phyloP scores from a whole-genome alignment of 345 rosid species.

The Cardamine resedifolia region DNA sequence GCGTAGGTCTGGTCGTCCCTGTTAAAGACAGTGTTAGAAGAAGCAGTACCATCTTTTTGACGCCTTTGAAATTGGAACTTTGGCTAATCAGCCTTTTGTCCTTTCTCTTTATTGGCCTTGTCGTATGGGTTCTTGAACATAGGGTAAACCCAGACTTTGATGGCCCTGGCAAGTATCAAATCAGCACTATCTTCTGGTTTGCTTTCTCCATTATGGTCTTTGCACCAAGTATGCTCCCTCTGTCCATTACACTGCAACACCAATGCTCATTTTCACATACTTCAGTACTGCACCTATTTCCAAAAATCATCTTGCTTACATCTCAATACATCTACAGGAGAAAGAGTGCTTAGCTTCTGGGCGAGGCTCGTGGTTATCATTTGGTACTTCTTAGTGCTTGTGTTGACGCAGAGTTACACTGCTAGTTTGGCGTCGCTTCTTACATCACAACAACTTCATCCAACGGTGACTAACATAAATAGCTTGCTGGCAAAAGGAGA shows the following conservation, averaged over 20 bases:
- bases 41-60: slow-evolving; percentile 32
- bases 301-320: not conserved
- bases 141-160: slow-evolving; percentile 33
- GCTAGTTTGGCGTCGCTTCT: slow-evolving; percentile 64
- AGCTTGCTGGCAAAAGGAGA: slow-evolving; percentile 40
- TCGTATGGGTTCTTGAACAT: slow-evolving; percentile 42
- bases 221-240: slow-evolving; percentile 31
- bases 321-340: slow-evolving; percentile 42
- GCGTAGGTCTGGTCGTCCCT: slow-evolving; percentile 29
- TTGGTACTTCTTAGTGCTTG: slow-evolving; percentile 64
- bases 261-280: not conserved
- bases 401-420: slow-evolving; percentile 67
- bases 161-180: slow-evolving; percentile 18
- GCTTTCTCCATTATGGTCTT: slow-evolving; percentile 42
- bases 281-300: not conserved
- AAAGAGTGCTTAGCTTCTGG: slow-evolving; percentile 54
- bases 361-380: slow-evolving; percentile 52
- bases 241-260: not conserved
- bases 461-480: slow-evolving; percentile 40
- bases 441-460: slow-evolving; percentile 56
- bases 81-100: slow-evolving; percentile 20
- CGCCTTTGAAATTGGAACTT: slow-evolving; percentile 31
- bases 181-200: slow-evolving; percentile 41
- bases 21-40: slow-evolving; percentile 9
- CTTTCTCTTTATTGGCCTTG: slow-evolving; percentile 31